These are phyloP conservation scores for Echeveria elegans DNA, from an alignment of 164 flowering plant species.

Conservation along the genomic window DNA sequence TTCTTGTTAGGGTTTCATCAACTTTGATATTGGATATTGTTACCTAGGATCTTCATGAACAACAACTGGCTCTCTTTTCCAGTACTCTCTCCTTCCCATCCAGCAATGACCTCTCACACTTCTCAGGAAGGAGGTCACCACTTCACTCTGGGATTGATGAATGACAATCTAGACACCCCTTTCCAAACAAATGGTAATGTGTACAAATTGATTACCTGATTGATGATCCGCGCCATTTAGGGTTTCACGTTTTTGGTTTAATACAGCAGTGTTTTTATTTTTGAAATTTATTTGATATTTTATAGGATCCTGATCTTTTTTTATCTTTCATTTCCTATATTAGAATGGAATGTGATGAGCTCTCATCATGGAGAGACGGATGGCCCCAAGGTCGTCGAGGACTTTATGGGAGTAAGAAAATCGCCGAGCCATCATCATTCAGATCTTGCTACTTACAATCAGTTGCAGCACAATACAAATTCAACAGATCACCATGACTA, in stretches of 20 bases:
- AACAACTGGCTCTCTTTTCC: constrained; percentile 86
- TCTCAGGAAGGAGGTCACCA: constrained; percentile 38
- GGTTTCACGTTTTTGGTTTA: neutral
- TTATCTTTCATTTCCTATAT: neutral
- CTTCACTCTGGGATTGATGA: constrained; percentile 54
- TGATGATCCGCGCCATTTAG: neutral
- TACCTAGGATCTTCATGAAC: constrained; percentile 35
- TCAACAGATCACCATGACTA: constrained; percentile 37
- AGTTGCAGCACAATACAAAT: constrained; percentile 20
- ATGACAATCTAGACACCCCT: constrained; percentile 40
- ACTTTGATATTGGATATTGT: constrained; percentile 1
- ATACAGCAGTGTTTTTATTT: neutral
- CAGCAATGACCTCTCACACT: constrained; percentile 23
- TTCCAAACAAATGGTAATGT: constrained; percentile 58
- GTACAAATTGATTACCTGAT: neutral
- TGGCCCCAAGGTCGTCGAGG: constrained; percentile 66
- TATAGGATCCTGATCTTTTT: too few species aligned
- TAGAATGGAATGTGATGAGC: constrained; percentile 67
- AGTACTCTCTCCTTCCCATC: constrained; percentile 52
- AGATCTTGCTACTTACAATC: constrained; percentile 36
- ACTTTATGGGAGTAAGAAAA: constrained; percentile 70
- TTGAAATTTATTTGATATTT: neutral
- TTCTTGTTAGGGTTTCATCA: neutral
- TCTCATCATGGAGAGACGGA: constrained; percentile 29
- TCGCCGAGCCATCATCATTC: constrained; percentile 32